phyloP scores from a whole-genome alignment of 306 rosid species.

The Medicago truncatula region MtrunA17r5.0-ANR NC_053042.1:44463001-44463500 shows the following conservation, averaged over 20 bases:
- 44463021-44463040: conserved; percentile 53
- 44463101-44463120: conserved; percentile 38
- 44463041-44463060: conserved; percentile 37
- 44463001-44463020: conserved; percentile 47
- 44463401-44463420: conserved; percentile 8
- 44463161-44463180: conserved; percentile 46
- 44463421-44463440: conserved; percentile 7
- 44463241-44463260: background rate
- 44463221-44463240: background rate
- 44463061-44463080: conserved; percentile 43
- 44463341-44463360: background rate
- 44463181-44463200: conserved; percentile 44
- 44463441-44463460: conserved; percentile 47
- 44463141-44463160: conserved; percentile 7
- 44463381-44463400: background rate
- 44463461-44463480: conserved; percentile 31
- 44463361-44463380: background rate
- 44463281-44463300: background rate
- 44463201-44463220: conserved; percentile 28
- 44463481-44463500: conserved; percentile 27
- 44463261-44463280: conserved; percentile 17
- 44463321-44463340: background rate
- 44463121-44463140: conserved; percentile 10
- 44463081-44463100: conserved; percentile 53
- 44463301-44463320: background rate